Evolutionary conservation across 306 rosid species (phyloP), one percentile per base, ranked within the genome.

Genomic region (Betula pendula): DNA sequence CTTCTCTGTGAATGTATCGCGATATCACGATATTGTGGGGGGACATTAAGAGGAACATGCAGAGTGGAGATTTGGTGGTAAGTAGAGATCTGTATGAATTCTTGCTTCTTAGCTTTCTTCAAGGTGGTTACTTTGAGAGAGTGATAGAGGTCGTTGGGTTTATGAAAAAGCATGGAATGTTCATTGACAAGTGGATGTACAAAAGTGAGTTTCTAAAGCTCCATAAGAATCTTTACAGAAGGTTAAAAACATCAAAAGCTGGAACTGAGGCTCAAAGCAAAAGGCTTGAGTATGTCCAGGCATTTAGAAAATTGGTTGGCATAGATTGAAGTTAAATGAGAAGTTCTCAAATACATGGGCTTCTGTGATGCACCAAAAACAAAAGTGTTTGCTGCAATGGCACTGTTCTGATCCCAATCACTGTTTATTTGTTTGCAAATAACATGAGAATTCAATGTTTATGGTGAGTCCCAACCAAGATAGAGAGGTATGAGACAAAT

Each of bases 81-180:
- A 83, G 82, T 76, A 80, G 89, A 77, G 97, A 95, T 84, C 75
- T 92, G 3, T 92, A 66, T 9, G 97, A 95, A 87, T 84, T 79
- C 77, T 81, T 95, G 77, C 76, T 92, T 59, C 77, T 92, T 73
- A 78, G 82, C 79, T 95, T 92, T 75, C 82, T 92, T 79, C 86
- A 12, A 72, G 97, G 97, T 52, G 97, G 97, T 81, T 92, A 92
- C 81, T 95, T 95, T 81, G 98, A 95, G 89, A 90, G 96, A 85
- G 92, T 85, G 78, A 88, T 89, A 96, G 98, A 95, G 88, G 88
- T 92, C 71, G 72, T 77, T 77, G 85, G 81, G 35, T 68, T 83
- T 70, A 92, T 92, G 97, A 87, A 71, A 83, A 80, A 84, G 74
- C 75, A 56, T 76, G 82, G 81, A 51, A 89, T 87, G 88, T 90